phyloP scores from a whole-genome alignment of 2,329 filamentous ascomycete species.

The Colletotrichum somersetense region DNA sequence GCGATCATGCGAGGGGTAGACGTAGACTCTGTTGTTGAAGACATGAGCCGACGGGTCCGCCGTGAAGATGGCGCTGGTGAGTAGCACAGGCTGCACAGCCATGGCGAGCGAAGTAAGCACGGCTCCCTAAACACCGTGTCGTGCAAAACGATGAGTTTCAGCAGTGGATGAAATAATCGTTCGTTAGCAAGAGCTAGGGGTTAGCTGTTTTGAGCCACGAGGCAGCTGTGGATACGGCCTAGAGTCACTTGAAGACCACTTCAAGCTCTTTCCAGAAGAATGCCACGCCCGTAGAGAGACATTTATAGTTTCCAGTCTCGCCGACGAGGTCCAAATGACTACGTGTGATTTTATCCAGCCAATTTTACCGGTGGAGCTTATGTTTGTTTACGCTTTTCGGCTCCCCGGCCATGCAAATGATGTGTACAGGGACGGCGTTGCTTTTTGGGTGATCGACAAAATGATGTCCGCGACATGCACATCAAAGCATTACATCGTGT shows the following conservation, averaged over 20 bases:
- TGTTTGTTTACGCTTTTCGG: background rate
- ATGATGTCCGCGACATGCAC: background rate
- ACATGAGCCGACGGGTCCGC: constrained; percentile 86
- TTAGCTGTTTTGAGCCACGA: background rate
- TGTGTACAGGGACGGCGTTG: background rate
- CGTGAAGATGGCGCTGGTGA: constrained; percentile 81
- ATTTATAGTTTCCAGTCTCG: background rate
- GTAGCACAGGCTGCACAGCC: constrained; percentile 65
- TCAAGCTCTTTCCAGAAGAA: background rate
- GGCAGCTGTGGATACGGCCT: background rate
- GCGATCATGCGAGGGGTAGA: constrained; percentile 86
- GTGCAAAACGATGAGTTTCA: background rate
- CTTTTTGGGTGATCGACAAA: background rate
- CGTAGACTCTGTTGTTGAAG: constrained; percentile 80
- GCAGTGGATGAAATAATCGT: background rate
- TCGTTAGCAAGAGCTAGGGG: background rate
- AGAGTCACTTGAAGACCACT: background rate
- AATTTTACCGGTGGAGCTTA: constrained; percentile 38
- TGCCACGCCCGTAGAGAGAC: constrained; percentile 13
- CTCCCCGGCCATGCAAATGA: background rate
- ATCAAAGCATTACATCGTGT: background rate
- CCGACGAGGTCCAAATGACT: constrained; percentile 31
- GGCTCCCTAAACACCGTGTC: background rate
- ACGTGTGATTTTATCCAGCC: constrained; percentile 40
- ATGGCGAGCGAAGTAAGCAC: constrained; percentile 45